These are phyloP conservation scores for Pisolithus thermaeus DNA, from an alignment of 1,284 basidiomycete species.

Conservation along the genomic window DNA sequence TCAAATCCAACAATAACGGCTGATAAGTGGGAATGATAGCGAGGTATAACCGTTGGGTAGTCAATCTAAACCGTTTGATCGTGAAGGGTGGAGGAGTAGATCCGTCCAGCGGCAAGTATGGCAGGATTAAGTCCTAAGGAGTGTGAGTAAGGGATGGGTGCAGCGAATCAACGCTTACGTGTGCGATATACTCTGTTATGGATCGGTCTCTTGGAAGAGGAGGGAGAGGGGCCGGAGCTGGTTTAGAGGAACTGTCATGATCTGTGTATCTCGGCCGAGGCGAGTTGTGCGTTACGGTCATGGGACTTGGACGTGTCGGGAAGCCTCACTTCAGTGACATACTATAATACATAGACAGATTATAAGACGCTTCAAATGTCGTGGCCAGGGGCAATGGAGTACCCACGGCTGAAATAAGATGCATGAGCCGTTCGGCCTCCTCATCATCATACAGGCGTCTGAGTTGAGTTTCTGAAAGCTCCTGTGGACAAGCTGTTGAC, in stretches of 20 bases:
- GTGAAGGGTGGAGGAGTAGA: slow-evolving; percentile 43
- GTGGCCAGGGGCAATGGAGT: neutral
- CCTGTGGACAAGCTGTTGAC: slow-evolving; percentile 3
- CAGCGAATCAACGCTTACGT: slow-evolving; percentile 26
- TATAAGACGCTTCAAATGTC: slow-evolving; percentile 1
- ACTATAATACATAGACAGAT: slow-evolving; percentile 28
- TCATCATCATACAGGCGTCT: slow-evolving; percentile 56
- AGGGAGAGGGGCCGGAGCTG: slow-evolving; percentile 5
- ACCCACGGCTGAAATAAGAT: slow-evolving; percentile 51
- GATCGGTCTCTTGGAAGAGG: slow-evolving; percentile 12
- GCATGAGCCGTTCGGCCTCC: slow-evolving; percentile 54
- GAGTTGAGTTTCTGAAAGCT: slow-evolving; percentile 36
- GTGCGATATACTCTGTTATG: slow-evolving; percentile 37
- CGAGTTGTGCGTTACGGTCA: neutral
- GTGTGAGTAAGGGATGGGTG: slow-evolving; percentile 6
- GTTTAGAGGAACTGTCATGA: neutral
- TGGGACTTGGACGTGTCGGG: slow-evolving; percentile 12
- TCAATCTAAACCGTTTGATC: slow-evolving; percentile 46
- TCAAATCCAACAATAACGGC: slow-evolving; percentile 36
- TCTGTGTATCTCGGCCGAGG: neutral
- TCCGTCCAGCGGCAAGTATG: slow-evolving; percentile 38
- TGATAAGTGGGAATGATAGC: slow-evolving; percentile 46
- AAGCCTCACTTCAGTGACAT: slow-evolving; percentile 53
- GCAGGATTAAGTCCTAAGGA: slow-evolving; percentile 38
- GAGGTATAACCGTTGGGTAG: slow-evolving; percentile 50